phyloP scores from a whole-genome alignment of 371 early-diverging fungal genomes.

The Syncephalis fuscata region DNA sequence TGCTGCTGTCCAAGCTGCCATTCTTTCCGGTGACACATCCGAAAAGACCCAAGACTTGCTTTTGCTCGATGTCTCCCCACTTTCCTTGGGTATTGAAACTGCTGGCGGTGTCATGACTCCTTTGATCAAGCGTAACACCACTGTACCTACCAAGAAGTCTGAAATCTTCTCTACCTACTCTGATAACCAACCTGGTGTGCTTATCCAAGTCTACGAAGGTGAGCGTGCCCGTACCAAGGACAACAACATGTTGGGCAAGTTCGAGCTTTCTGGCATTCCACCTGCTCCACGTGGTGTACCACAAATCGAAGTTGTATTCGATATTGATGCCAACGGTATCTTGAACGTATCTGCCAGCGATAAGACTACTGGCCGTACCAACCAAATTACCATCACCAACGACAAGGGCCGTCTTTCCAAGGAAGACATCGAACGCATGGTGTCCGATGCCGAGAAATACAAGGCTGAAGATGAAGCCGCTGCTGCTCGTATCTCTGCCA shows the following conservation, averaged over 20 bases:
- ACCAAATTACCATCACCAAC: constrained; percentile 96
- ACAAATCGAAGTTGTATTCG: constrained; percentile 96
- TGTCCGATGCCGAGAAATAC: constrained; percentile 91
- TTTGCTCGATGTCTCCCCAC: constrained; percentile 78
- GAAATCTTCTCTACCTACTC: constrained; percentile 96
- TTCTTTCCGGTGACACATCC: constrained; percentile 79
- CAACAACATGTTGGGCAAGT: constrained; percentile 93
- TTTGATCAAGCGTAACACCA: constrained; percentile 93
- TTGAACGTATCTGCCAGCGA: constrained; percentile 92
- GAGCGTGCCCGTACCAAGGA: constrained; percentile 93
- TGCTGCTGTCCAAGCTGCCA: constrained; percentile 96
- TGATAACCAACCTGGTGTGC: constrained; percentile 97
- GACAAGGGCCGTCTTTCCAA: constrained; percentile 96
- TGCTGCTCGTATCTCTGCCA: constrained; percentile 54
- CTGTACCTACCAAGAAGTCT: constrained; percentile 94
- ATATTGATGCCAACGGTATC: constrained; percentile 96
- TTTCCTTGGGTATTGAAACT: constrained; percentile 91
- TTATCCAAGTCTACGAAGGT: constrained; percentile 97
- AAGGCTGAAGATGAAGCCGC: constrained; percentile 86
- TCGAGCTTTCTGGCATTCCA: constrained; percentile 90
- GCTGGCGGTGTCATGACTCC: constrained; percentile 96
- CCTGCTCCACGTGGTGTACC: constrained; percentile 96
- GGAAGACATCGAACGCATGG: constrained; percentile 95
- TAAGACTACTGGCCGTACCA: constrained; percentile 84
- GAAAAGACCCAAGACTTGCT: constrained; percentile 11